These are phyloP conservation scores for Fusarium sambucinum DNA, from an alignment of 2,329 filamentous ascomycete species.

Conservation along the genomic window DNA sequence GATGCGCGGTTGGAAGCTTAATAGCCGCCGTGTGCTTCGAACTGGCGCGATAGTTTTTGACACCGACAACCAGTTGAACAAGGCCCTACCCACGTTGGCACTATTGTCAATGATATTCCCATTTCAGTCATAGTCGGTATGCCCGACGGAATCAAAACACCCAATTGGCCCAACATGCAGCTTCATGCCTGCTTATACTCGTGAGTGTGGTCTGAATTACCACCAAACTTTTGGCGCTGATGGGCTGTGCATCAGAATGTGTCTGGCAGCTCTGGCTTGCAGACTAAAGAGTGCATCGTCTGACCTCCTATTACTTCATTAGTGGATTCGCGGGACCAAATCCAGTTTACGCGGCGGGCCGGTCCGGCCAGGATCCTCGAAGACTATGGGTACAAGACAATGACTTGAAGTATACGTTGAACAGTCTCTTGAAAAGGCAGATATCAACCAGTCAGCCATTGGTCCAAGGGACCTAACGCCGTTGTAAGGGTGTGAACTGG, in stretches of 20 bases:
- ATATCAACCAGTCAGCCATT: constrained; percentile 1
- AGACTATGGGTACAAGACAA: constrained; percentile 11
- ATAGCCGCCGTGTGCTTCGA: neutral
- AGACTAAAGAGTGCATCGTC: constrained; percentile 6
- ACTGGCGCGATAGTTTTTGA: neutral
- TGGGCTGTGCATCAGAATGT: constrained; percentile 17
- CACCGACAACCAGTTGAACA: neutral
- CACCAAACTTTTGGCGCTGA: neutral
- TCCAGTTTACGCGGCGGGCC: constrained; percentile 3
- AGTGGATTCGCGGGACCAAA: neutral
- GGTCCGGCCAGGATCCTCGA: neutral
- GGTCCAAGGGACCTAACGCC: neutral
- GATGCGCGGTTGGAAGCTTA: neutral
- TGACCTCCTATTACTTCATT: constrained; percentile 17
- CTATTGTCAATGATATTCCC: neutral
- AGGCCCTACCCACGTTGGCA: neutral
- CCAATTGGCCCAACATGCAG: neutral
- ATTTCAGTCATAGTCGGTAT: neutral
- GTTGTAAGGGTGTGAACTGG: constrained; percentile 21
- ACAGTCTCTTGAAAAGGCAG: constrained; percentile 9
- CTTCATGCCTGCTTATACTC: neutral
- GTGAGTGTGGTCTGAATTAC: neutral
- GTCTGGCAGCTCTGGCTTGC: constrained; percentile 12
- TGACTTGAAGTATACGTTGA: constrained; percentile 2
- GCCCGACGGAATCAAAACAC: neutral